Evolutionary conservation across 83 land plant genomes (phyloP), one percentile per base, ranked within the genome.

Genomic region (Larix sibirica): DNA sequence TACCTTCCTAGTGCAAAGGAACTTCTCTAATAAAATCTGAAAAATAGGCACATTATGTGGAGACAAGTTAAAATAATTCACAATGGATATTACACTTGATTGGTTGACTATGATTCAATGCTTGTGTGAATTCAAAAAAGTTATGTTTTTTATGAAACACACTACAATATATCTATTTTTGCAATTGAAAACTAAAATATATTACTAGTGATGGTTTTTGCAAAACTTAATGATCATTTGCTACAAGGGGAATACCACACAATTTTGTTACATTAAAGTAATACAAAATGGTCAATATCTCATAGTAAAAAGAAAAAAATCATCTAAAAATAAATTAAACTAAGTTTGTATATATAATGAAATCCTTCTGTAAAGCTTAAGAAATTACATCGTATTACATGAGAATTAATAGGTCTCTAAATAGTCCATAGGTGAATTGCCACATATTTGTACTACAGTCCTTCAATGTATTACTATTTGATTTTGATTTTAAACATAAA

Each of bases 1-100:
- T 31, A 96, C 99, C 86, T 97, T 96, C 62, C 99, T 98, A 87
- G 97, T 97, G 85, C n/a, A 85, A 76, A 31, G 26, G 54, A 62
- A 70, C 4, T 4, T 17, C 40, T 36, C 40, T 4, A 40, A 44
- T 70, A 70, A 70, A 36, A 36, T 14, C 13, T 42, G 23, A 70
- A 20, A 16, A 70, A n/a, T 70, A 70, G 50, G 75, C 23, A 18
- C 17, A 70, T 6, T 16, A 70, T 67, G 23, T 21, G 40, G 50
- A 70, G 6, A 10, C 44, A 70, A 70, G 75, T 38, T n/a, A 38
- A n/a, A 42, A 40, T 18, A 44, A 38, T 5, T 1, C 17, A 36
- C 17, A 33, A 68, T 68, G 12, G 73, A 69, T 69, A 38, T 42
- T 38, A 0, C 26, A 4, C 65, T 62, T 67, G 20, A 31, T 31